phyloP scores from a whole-genome alignment of 2,329 filamentous ascomycete genomes.

The Xylariales sp. region DNA sequence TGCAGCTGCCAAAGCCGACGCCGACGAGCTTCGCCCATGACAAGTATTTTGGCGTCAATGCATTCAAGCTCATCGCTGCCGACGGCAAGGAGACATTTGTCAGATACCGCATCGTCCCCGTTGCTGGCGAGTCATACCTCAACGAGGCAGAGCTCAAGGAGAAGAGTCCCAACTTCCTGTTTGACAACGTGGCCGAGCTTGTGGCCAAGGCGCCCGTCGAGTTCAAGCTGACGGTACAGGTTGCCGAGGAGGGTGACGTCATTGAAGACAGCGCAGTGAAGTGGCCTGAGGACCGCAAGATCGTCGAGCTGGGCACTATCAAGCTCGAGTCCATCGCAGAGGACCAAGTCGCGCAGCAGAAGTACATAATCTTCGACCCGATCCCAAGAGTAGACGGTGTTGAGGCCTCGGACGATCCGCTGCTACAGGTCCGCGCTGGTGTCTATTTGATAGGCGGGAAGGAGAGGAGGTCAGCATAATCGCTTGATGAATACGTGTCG shows the following conservation, averaged over 20 bases:
- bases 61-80: slow-evolving; percentile 38
- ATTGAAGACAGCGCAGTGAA: slow-evolving; percentile 23
- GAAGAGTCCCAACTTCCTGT: slow-evolving; percentile 40
- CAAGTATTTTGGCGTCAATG: slow-evolving; percentile 43
- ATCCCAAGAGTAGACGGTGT: slow-evolving; percentile 50
- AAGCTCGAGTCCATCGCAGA: slow-evolving; percentile 34
- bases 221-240: slow-evolving; percentile 45
- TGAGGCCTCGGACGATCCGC: slow-evolving; percentile 47
- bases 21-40: slow-evolving; percentile 44
- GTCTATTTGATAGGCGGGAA: slow-evolving; percentile 52
- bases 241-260: slow-evolving; percentile 25
- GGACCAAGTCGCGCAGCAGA: slow-evolving; percentile 39
- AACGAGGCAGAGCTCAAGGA: slow-evolving; percentile 29
- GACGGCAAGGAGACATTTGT: slow-evolving; percentile 38
- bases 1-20: slow-evolving; percentile 43
- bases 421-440: slow-evolving; percentile 51
- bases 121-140: slow-evolving; percentile 33
- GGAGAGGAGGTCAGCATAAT: slow-evolving; percentile 41
- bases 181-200: slow-evolving; percentile 38
- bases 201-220: slow-evolving; percentile 29
- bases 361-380: slow-evolving; percentile 54
- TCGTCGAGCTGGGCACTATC: slow-evolving; percentile 47
- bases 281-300: slow-evolving; percentile 46
- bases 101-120: slow-evolving; percentile 45
- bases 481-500: too few species aligned